Conservation (phyloP, 495 filamentous ascomycete species). For the Letharia columbiana region DNA sequence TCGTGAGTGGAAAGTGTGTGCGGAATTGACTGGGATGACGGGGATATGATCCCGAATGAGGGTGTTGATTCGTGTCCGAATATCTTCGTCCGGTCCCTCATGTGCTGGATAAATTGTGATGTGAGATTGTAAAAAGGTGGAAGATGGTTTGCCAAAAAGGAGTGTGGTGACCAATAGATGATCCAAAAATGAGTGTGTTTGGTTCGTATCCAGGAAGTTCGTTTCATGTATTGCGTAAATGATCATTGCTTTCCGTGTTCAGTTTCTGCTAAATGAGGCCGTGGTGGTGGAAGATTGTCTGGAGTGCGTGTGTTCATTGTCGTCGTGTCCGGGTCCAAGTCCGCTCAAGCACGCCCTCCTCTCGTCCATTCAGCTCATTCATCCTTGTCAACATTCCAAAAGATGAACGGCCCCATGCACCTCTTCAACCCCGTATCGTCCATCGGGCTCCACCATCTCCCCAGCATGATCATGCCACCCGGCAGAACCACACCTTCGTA, state of each 20-base stretch:
- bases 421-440: slow-evolving; percentile 21
- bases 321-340: background rate
- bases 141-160: background rate
- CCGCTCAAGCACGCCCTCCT: background rate
- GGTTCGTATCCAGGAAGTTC: background rate
- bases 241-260: background rate
- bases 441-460: slow-evolving; percentile 37
- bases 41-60: background rate
- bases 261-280: background rate
- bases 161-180: background rate
- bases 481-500: slow-evolving; percentile 48
- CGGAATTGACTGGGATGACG: slow-evolving; percentile 5
- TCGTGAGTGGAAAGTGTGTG: background rate
- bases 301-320: background rate
- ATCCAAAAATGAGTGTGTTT: slow-evolving; percentile 1
- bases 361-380: slow-evolving; percentile 1
- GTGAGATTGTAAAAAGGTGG: background rate
- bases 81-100: background rate
- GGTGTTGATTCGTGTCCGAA: background rate
- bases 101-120: background rate
- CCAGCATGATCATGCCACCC: slow-evolving; percentile 40
- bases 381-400: slow-evolving; percentile 39
- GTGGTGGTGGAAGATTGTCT: background rate
- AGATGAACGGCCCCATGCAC: slow-evolving; percentile 45
- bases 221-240: background rate